Evolutionary conservation across 1,284 basidiomycete genomes (phyloP), one percentile per base, ranked within the genome.

Genomic region (Ceratobasidium sp.): DNA sequence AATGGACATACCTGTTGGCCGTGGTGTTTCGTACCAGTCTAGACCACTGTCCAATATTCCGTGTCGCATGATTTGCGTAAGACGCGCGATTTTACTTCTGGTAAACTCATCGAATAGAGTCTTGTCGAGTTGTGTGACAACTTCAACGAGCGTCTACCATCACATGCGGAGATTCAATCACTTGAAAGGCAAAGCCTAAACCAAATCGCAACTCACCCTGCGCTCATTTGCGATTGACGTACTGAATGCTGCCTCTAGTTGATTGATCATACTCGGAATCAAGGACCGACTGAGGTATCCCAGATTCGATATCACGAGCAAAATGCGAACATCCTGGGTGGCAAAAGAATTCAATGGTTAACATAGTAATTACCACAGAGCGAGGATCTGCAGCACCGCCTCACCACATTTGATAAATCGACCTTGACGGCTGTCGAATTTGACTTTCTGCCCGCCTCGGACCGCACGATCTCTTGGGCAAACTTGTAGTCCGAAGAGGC

Each of bases 241-340:
- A 42, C 88, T 90, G 78, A 96, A 91, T 0, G 90, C 87, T 70
- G 84, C 87, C 78, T 93, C 90, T 44, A 98, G 85, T 76, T 95
- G 91, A 73, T 84, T 86, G 67, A 95, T 85, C 85, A 98, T 89
- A 73, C 84, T 86, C 0, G 95, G 94, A 33, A 98, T 86, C 42
- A 92, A 81, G 0, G 83, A 82, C 62, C 85, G 84, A 69, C 87
- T 87, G 25, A 99, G 84, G 76, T 95, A 86, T 6, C 87, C 86
- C 75, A 99, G 88, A 79, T 98, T 98, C 11, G 94, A 94, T 23
- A 98, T 86, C 48, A 96, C 94, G 46, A 98, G 83, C 25, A 99
- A 84, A 60, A 97, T 84, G 54, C 96, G 89, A 21, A 87, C 92
- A 78, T 98, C 93, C 93, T 96, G 73, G 36, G 56, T 67, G 18